These are phyloP conservation scores for Microbotryum scabiosae DNA, from an alignment of 1,284 basidiomycete genomes.

Conservation along the genomic window DNA sequence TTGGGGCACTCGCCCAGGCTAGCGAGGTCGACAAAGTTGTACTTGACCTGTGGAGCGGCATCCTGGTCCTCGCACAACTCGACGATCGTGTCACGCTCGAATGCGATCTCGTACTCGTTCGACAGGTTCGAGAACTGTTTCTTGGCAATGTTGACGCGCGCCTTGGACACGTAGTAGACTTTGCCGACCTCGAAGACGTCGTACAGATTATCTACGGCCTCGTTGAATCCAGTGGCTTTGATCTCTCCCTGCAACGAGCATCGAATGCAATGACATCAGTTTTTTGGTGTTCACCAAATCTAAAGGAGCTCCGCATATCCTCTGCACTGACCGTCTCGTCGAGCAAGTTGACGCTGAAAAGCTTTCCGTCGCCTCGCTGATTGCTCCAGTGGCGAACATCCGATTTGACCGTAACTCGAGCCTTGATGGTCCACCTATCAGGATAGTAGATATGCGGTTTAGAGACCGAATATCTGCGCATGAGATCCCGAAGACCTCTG, in stretches of 20 bases:
- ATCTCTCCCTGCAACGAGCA: conserved; percentile 60
- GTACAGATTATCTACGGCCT: conserved; percentile 74
- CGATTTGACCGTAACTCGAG: conserved; percentile 79
- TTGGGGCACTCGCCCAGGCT: conserved; percentile 59
- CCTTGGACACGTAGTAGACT: conserved; percentile 85
- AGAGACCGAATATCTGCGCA: neutral
- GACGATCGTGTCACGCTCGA: conserved; percentile 76
- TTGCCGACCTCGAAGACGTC: conserved; percentile 80
- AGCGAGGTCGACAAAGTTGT: conserved; percentile 65
- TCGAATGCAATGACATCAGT: neutral
- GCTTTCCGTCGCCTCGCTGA: conserved; percentile 82
- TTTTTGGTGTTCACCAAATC: neutral
- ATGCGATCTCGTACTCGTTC: conserved; percentile 88
- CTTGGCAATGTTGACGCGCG: conserved; percentile 87
- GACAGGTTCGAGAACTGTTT: conserved; percentile 87
- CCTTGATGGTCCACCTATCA: conserved; percentile 82
- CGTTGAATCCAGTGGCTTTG: conserved; percentile 84
- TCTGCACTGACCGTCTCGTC: conserved; percentile 62
- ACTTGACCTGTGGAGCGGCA: conserved; percentile 70
- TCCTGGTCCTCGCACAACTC: conserved; percentile 65
- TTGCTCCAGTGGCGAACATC: conserved; percentile 89
- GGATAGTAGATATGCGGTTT: neutral
- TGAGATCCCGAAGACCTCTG: neutral
- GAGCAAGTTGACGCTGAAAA: conserved; percentile 89
- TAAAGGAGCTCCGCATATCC: conserved; percentile 2